phyloP scores from a whole-genome alignment of 345 rosid species.

The Anastatica hierochuntica region DNA sequence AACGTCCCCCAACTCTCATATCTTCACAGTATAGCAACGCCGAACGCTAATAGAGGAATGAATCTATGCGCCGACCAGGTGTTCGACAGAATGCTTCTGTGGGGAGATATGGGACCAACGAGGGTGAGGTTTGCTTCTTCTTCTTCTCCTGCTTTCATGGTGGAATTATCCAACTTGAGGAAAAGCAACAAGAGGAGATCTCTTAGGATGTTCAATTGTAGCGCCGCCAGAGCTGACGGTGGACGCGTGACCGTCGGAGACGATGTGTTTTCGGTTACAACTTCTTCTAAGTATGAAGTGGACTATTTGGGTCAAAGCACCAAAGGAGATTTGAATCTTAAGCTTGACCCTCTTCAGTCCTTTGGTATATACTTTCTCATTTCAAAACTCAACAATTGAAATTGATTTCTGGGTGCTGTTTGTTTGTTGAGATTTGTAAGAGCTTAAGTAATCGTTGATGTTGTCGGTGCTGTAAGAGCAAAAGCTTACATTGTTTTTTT shows the following conservation, averaged over 20 bases:
- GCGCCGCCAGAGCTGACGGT: constrained; percentile 21
- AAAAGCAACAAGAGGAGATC: constrained; percentile 11
- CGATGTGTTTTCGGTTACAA: constrained; percentile 60
- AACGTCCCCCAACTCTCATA: no score
- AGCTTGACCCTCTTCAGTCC: constrained; percentile 46
- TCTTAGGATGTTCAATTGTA: constrained; percentile 24
- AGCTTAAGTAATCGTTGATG: neutral
- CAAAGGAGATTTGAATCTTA: constrained; percentile 87
- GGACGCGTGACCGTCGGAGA: constrained; percentile 30
- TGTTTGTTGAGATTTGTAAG: neutral
- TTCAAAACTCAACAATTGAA: neutral
- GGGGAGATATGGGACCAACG: constrained; percentile 9
- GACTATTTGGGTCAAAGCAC: constrained; percentile 95
- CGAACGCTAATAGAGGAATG: neutral
- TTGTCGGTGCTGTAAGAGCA: neutral
- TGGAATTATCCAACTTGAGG: neutral
- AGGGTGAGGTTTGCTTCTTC: constrained; percentile 2
- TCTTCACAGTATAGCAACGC: neutral
- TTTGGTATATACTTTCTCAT: constrained; percentile 22
- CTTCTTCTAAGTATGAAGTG: constrained; percentile 51
- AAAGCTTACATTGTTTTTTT: constrained; percentile 15
- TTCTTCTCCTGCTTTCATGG: neutral
- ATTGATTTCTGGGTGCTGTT: neutral
- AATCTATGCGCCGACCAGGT: constrained; percentile 15
- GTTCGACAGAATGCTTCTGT: constrained; percentile 21